Conservation (phyloP, 768 basidiomycete genomes). For the Sporobolomyces roseus region DNA sequence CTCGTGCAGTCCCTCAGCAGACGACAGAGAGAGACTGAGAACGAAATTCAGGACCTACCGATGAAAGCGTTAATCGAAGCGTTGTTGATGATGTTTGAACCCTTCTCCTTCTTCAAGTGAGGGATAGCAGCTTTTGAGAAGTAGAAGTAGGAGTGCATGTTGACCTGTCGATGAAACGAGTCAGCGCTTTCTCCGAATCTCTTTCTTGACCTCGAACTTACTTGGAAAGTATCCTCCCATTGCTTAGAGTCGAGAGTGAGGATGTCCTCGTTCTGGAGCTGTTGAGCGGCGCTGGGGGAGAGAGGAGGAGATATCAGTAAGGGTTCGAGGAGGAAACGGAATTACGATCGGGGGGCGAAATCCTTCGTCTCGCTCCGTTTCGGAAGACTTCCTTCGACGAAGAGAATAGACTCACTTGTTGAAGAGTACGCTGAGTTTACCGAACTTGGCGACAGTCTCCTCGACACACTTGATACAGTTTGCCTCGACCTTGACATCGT, state of each 20-base stretch:
- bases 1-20: no score
- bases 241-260: slow-evolving; percentile 42
- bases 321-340: no score
- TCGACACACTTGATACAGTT: slow-evolving; percentile 47
- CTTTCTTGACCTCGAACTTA: not conserved
- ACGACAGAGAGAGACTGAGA: no score
- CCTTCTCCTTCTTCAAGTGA: slow-evolving; percentile 50
- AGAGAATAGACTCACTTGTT: no score
- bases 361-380: no score
- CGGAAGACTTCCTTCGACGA: no score
- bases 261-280: slow-evolving; percentile 42
- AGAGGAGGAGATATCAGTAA: no score
- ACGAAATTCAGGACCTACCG: no score
- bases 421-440: slow-evolving; percentile 50
- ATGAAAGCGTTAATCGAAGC: slow-evolving; percentile 53
- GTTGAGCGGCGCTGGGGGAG: slow-evolving; percentile 27
- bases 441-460: slow-evolving; percentile 47
- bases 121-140: slow-evolving; percentile 53
- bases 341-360: no score
- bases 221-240: slow-evolving; percentile 40
- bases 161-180: slow-evolving; percentile 23
- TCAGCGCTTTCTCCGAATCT: not conserved
- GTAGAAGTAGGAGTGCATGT: slow-evolving; percentile 14
- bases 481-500: slow-evolving; percentile 51
- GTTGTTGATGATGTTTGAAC: slow-evolving; percentile 54